Conservation (phyloP, 148 eudicot genomes). For the Fallopia convolvulus region DNA sequence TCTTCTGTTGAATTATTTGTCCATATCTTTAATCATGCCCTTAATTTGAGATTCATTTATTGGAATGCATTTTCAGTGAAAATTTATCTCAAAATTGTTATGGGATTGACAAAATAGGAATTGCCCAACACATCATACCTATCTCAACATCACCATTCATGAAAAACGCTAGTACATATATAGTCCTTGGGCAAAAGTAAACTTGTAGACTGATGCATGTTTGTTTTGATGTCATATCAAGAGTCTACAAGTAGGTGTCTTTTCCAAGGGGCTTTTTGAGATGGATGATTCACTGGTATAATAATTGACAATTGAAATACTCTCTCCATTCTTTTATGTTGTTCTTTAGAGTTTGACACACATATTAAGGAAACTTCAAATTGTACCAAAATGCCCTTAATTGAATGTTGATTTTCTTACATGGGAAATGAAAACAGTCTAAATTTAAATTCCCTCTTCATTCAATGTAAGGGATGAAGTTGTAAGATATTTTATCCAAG, state of each 20-base stretch:
- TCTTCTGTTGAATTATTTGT: neutral
- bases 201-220: neutral
- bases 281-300: neutral
- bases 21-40: neutral
- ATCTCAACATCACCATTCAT: neutral
- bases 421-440: no score
- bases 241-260: neutral
- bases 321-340: no score
- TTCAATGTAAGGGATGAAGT: neutral
- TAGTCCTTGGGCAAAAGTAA: neutral
- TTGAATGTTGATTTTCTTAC: no score
- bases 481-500: neutral
- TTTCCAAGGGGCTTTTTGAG: neutral
- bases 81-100: neutral
- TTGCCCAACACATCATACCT: neutral
- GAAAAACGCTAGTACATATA: neutral
- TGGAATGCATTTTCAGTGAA: neutral
- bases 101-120: neutral
- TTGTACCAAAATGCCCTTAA: no score
- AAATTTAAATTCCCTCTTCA: no score
- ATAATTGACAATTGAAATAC: neutral
- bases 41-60: neutral
- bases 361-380: no score
- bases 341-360: no score
- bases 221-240: neutral